Conservation (phyloP, 768 basidiomycete genomes). For the Floccularia luteovirens region DNA sequence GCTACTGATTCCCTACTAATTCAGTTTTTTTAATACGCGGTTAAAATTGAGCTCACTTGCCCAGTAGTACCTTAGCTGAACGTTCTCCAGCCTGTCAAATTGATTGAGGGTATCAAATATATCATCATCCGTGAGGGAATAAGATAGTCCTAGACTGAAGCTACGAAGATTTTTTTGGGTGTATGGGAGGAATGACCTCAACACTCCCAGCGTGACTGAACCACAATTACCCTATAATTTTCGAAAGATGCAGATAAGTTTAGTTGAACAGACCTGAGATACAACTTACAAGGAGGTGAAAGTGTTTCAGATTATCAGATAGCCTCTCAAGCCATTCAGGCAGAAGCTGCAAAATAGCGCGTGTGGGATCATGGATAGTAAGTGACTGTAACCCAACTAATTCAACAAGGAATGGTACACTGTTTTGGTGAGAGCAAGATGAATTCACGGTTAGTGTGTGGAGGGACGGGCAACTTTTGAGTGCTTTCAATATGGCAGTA, state of each 20-base stretch:
- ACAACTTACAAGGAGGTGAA: constrained; percentile 34
- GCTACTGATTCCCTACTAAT: constrained; percentile 15
- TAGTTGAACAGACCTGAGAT: background rate
- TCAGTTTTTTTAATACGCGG: background rate
- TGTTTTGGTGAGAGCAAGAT: constrained; percentile 23
- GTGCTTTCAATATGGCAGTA: constrained; percentile 14
- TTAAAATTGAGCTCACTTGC: constrained; percentile 18
- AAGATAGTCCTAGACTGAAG: constrained; percentile 48
- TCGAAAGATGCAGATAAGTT: background rate
- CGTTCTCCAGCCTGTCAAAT: constrained; percentile 26
- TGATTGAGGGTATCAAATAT: constrained; percentile 38
- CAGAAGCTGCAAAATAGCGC: constrained; percentile 32
- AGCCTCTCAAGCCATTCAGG: constrained; percentile 36
- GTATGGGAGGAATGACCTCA: constrained; percentile 34
- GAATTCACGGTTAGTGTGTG: constrained; percentile 23
- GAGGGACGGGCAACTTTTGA: constrained; percentile 16
- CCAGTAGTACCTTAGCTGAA: constrained; percentile 44
- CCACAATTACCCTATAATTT: constrained; percentile 50
- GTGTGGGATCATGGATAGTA: constrained; percentile 26
- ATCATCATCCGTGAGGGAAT: constrained; percentile 48
- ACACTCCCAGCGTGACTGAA: constrained; percentile 54
- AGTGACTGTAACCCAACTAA: constrained; percentile 21
- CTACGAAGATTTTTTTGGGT: constrained; percentile 21
- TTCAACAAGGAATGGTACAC: constrained; percentile 19
- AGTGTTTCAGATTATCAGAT: constrained; percentile 20